Conservation (phyloP, 768 basidiomycete genomes). For the Gymnopilus junonius region DNA sequence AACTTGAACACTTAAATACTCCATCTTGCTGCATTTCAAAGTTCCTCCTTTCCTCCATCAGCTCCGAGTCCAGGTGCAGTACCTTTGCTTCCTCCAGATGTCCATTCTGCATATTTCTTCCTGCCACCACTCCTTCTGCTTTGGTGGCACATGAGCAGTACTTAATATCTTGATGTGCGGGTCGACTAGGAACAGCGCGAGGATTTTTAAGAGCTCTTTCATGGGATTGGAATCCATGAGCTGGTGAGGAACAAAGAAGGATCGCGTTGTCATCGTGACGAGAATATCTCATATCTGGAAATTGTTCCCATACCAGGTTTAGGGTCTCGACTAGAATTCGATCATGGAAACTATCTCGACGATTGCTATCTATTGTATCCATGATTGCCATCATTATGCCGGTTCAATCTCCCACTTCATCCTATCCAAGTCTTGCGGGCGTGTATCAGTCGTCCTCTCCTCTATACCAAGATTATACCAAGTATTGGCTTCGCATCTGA, state of each 20-base stretch:
- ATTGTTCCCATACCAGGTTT: no score
- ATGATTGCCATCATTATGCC: not conserved
- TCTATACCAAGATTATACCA: conserved; percentile 8
- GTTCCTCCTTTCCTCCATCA: conserved; percentile 9
- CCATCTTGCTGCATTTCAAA: not conserved
- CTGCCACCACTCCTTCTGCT: conserved; percentile 16
- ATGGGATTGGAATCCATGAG: no score
- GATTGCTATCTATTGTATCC: not conserved
- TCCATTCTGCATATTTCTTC: not conserved
- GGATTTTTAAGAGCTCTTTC: no score
- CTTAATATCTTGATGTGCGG: conserved; percentile 25
- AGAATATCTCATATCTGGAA: no score
- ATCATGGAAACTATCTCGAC: no score
- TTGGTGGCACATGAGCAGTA: conserved; percentile 19
- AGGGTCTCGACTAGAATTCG: no score
- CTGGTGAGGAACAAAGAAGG: conserved; percentile 46
- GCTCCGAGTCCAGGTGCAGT: conserved; percentile 2
- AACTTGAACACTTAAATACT: not conserved
- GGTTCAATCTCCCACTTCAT: conserved; percentile 4
- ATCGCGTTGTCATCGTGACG: conserved; percentile 16
- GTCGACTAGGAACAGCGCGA: conserved; percentile 43
- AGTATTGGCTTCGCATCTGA: not conserved
- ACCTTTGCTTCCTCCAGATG: not conserved
- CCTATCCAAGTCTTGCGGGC: not conserved
- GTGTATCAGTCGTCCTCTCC: not conserved